phyloP scores from a whole-genome alignment of 495 filamentous ascomycete genomes.

The Aspergillus homomorphus region DNA sequence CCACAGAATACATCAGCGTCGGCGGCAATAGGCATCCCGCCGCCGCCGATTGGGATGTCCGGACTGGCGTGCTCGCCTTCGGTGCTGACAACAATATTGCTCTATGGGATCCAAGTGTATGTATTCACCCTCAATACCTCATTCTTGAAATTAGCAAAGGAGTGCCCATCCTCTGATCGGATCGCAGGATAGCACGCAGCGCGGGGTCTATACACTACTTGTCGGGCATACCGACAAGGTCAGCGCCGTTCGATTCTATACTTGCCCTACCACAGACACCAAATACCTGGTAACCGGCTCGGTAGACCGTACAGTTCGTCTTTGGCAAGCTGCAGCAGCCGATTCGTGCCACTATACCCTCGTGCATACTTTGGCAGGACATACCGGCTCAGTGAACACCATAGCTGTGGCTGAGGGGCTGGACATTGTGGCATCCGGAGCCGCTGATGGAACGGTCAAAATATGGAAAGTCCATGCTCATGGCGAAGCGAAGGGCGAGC shows the following conservation, averaged over 20 bases:
- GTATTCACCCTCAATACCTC: constrained; percentile 20
- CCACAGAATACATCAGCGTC: constrained; percentile 67
- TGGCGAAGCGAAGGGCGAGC: constrained; percentile 33
- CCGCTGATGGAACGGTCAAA: constrained; percentile 78
- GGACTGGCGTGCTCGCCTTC: constrained; percentile 74
- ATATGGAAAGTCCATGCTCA: constrained; percentile 63
- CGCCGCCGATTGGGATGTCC: constrained; percentile 82
- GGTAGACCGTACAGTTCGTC: constrained; percentile 70
- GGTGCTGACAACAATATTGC: constrained; percentile 87
- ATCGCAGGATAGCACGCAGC: constrained; percentile 43
- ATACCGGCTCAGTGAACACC: constrained; percentile 75
- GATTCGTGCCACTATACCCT: constrained; percentile 32
- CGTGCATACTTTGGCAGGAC: constrained; percentile 55
- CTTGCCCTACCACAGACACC: constrained; percentile 40
- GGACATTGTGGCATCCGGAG: constrained; percentile 65
- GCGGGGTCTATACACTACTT: constrained; percentile 67
- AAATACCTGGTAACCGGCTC: constrained; percentile 73
- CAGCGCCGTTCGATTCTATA: constrained; percentile 79
- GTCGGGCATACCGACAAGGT: constrained; percentile 78
- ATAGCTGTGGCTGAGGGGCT: constrained; percentile 56
- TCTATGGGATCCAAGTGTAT: constrained; percentile 80
- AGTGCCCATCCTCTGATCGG: constrained; percentile 14
- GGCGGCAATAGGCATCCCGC: constrained; percentile 88
- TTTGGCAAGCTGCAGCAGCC: constrained; percentile 56
- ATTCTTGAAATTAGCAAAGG: constrained; percentile 6